A percentile compares a stretch with the other conserved stretches of the same genome.
Conservation (phyloP, 306 rosid species). For the Rubus idaeus region DNA sequence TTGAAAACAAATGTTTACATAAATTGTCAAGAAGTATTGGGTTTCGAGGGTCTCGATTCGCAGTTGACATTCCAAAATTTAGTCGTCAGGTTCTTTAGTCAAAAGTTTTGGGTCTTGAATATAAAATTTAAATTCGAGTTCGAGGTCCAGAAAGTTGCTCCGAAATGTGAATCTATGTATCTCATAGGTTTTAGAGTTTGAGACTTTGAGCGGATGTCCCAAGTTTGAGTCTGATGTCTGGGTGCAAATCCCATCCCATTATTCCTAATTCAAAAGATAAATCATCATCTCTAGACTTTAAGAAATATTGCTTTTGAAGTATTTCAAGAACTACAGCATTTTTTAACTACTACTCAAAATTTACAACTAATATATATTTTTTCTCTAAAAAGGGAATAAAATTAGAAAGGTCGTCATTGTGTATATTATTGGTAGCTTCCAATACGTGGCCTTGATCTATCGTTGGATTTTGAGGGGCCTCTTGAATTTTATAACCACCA, state of each 20-base stretch:
- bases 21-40: too few species aligned
- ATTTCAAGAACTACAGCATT: too few species aligned
- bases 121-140: not conserved
- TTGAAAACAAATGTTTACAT: not conserved
- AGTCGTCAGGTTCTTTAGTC: not conserved
- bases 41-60: not conserved
- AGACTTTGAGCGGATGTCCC: fast-evolving
- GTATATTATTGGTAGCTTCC: not conserved
- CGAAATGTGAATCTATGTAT: not conserved
- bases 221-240: not conserved
- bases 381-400: too few species aligned
- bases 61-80: not conserved
- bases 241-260: not conserved
- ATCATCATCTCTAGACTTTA: not conserved
- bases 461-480: not conserved
- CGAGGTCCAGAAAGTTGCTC: not conserved
- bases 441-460: not conserved
- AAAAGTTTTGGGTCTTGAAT: not conserved
- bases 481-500: not conserved
- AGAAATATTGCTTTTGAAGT: too few species aligned
- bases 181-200: not conserved
- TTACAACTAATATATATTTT: too few species aligned
- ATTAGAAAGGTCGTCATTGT: not conserved
- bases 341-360: too few species aligned
- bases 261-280: not conserved